A percentile compares a stretch with the other conserved stretches of the same genome.
Conservation (phyloP, 2,329 filamentous ascomycete species). For the Trichoderma harzianum region DNA sequence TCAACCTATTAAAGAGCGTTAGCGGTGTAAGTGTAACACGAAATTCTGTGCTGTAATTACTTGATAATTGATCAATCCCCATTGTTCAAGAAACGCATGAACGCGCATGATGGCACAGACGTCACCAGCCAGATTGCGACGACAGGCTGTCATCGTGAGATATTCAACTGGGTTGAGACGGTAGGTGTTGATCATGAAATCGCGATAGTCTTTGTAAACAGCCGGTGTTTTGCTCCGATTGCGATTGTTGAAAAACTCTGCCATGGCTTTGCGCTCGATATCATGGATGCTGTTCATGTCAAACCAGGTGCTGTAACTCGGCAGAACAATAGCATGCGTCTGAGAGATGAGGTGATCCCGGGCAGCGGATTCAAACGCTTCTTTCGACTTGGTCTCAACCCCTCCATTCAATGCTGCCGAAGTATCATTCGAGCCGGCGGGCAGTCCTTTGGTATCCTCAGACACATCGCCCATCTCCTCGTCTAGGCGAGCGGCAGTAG, state of each 20-base stretch:
- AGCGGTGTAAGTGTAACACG: background rate
- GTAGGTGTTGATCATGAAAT: slow-evolving; percentile 99
- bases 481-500: slow-evolving; percentile 61
- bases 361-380: slow-evolving; percentile 77
- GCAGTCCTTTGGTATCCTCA: slow-evolving; percentile 49
- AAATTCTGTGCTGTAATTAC: slow-evolving; percentile 45
- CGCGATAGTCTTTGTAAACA: slow-evolving; percentile 97
- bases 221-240: slow-evolving; percentile 97
- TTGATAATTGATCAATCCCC: slow-evolving; percentile 99
- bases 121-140: slow-evolving; percentile 91
- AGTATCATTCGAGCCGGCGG: slow-evolving; percentile 42
- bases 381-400: slow-evolving; percentile 69
- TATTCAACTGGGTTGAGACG: slow-evolving; percentile 94
- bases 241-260: slow-evolving; percentile 97
- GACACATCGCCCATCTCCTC: slow-evolving; percentile 75
- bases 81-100: slow-evolving; percentile 95
- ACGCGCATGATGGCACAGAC: slow-evolving; percentile 99
- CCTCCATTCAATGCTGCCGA: slow-evolving; percentile 46
- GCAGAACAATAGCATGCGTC: slow-evolving; percentile 92
- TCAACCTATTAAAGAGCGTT: slow-evolving; percentile 69
- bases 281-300: slow-evolving; percentile 92
- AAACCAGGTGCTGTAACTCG: slow-evolving; percentile 98
- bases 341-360: slow-evolving; percentile 90
- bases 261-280: slow-evolving; percentile 89
- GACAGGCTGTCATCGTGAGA: slow-evolving; percentile 91